Base-by-base conservation (phyloP, 164 flowering plant genomes). In the Annona cherimola region DNA sequence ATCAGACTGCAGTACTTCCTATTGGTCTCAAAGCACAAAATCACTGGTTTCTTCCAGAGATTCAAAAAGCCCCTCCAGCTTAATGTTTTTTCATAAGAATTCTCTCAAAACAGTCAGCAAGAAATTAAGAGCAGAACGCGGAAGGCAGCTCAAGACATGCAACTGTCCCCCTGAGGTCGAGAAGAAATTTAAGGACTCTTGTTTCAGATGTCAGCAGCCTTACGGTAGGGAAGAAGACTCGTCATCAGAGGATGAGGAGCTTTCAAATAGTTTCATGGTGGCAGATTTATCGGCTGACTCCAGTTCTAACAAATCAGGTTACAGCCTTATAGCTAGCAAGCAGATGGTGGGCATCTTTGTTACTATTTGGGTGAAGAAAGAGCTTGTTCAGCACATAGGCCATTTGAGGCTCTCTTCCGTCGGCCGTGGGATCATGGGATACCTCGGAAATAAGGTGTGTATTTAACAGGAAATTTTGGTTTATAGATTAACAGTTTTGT, bases 281-380 rank as follows among this genome's bases (percentile, higher is more conserved):
- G 43, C 78, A 0, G 77, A 75, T 0, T 61, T 76, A 35, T 41
- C 82, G 1, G 11, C 74, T 44, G 26, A 76, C 3, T 50, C 73
- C 40, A 57, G 61, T 67, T 44, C 68, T 12, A 78, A 67, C 67
- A 80, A 81, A 60, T 71, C 77, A 75, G 84, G 84, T 50, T 92
- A 89, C 70, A 72, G 89, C 68, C 90, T 92, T 62, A 59, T 90
- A 54, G 84, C 82, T 7, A 80, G 90, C 80, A 92, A 89, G 82
- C 94, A 88, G 69, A 92, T 92, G 97, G 97, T 92, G 63, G 97
- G 97, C 12, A 88, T 92, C 45, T 92, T 92, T 69, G 79, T 92
- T 2, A 83, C 90, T 1, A 72, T 92, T 42, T 92, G 97, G 97
- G 82, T 79, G 71, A 85, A 75, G 73, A 86, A 78, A 60, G 94